Evolutionary conservation across 441 rosid genomes (phyloP), one percentile per base, ranked within the genome.

Genomic region (Erodium texanum): DNA sequence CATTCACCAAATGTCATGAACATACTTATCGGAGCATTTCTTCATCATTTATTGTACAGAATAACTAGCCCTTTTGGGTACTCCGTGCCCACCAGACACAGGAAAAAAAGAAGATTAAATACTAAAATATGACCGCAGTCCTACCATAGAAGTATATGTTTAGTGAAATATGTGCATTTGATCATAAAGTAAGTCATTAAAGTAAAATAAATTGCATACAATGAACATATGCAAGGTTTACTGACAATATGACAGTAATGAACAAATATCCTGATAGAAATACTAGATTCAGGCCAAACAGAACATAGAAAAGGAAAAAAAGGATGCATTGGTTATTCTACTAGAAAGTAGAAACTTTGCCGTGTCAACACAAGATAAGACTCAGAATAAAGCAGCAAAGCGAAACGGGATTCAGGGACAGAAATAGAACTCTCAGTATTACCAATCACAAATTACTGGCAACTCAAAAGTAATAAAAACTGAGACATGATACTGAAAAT

Each of bases 1-100:
- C 77, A 74, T 71, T 23, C 62, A 67, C 43, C 45, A 64, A 16
- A 64, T 16, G 43, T 64, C 48, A 64, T 2, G 48, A 64, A 22
- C 19, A 34, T 10, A 64, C 10, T 64, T 64, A 64, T 29, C 9
- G 4, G 48, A 24, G 66, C 43, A 64, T 64, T 64, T 64, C 45
- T 32, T 36, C 41, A 32, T 45, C 7, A 61, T 24, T 14, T 23
- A 23, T 61, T 20, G 5, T 61, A 23, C 24, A 24, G 7, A 54
- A 18, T 54, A 7, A 12, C n/a, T 20, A 7, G 24, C 3, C 7
- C 27, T 22, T 22, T 58, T 61, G 32, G 34, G 18, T 61, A 23
- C 18, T 18, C 64, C 64, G 1, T 4, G 24, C 64, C 64, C 34
- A 61, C 64, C 7, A 3, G 7, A 16, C 63, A 59, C 32, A 10